These are phyloP conservation scores for Groenewaldozyma auringiensis DNA, from an alignment of 1,139 yeast genomes.

Conservation along the genomic window DNA sequence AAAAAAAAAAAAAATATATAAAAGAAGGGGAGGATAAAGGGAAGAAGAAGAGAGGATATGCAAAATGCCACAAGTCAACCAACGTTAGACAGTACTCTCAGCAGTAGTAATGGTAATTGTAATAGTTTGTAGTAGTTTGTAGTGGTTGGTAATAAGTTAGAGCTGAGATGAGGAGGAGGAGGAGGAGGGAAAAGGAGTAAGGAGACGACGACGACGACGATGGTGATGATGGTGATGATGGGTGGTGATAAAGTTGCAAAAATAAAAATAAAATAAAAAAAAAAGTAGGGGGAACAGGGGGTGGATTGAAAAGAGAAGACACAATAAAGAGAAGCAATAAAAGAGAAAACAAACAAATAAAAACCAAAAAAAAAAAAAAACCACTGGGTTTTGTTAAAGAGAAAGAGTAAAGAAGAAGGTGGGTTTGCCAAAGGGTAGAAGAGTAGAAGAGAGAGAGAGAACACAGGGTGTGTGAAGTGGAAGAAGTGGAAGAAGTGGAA, in stretches of 20 bases:
- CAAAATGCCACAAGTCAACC: too few species aligned
- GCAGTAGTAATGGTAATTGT: too few species aligned
- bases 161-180: slow-evolving; percentile 3
- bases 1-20: background rate
- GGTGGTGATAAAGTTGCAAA: background rate
- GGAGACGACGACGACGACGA: background rate
- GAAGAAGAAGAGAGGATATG: background rate
- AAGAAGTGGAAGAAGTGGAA: too few species aligned
- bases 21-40: background rate
- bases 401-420: too few species aligned
- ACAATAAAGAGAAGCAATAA: background rate
- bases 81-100: too few species aligned
- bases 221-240: too few species aligned
- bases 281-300: background rate
- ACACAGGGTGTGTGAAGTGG: too few species aligned
- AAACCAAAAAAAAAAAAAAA: background rate
- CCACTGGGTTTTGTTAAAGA: too few species aligned
- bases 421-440: too few species aligned
- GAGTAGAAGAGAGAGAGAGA: too few species aligned
- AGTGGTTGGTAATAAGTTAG: too few species aligned
- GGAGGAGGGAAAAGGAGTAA: background rate
- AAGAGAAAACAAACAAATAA: background rate
- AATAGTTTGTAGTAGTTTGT: too few species aligned
- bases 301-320: background rate
- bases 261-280: background rate